Evolutionary conservation across 176 grass and related monocot genomes (phyloP), one percentile per base, ranked within the genome.

Genomic region (Eragrostis nindensis): DNA sequence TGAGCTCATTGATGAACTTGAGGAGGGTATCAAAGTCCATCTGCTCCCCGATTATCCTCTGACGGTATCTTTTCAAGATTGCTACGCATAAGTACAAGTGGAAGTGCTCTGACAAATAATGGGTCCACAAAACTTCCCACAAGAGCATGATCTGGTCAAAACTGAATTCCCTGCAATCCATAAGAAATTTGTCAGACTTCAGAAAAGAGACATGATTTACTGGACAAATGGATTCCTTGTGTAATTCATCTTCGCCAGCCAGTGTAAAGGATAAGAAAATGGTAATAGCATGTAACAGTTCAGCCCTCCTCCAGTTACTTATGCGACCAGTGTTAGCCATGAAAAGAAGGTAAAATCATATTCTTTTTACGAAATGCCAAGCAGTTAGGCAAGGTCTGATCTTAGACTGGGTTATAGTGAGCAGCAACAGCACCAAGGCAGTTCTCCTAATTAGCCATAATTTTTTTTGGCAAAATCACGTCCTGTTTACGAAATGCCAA

Each of bases 1-100:
- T 95, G 12, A 99, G 92, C 85, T 99, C 96, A 29, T 95, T 99
- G 71, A 99, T 99, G 76, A 99, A 99, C 82, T 99, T 99, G 66
- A 99, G 88, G 64, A 99, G 90, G 13, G 96, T 99, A 63, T 99
- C 93, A 25, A 99, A 99, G 67, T 99, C 96, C 96, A 99, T 99
- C 62, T 84, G 81, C 73, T 99, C 96, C 32, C 88, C 86, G 60
- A 99, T 95, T 72, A 99, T 95, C 70, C 87, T 80, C 47, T 68
- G 48, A 38, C 88, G 86, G 73, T 90, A 88, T 39, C 82, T 92
- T 79, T 95, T 99, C 76, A 99, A 74, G 56, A 99, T 90, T 68
- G 92, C 92, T 5, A 99, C 79, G 1, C 96, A 99, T 73, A 93
- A 80, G 89, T 99, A 99, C 82, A 99, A 79, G 68, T 99, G 96